Evolutionary conservation across 208 protist species (phyloP).

Genomic region (Trypanosoma scelopori): DNA sequence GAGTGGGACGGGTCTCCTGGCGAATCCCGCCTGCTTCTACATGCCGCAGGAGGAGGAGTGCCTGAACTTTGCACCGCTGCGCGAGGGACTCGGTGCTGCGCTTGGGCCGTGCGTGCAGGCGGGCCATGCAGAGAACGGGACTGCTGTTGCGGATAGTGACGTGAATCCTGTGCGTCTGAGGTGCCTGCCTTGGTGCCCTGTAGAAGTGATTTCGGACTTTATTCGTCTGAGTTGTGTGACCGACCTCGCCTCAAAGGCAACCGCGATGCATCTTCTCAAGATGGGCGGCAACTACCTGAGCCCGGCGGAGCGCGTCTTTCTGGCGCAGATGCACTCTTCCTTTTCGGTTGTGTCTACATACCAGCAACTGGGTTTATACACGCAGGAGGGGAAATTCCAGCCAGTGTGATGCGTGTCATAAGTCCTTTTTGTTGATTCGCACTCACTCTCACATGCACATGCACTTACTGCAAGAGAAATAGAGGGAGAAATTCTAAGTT

Average conservation of each 20-base stretch:
- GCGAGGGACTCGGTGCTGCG: neutral
- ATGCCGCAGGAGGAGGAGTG: constrained; percentile 8
- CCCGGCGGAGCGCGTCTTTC: constrained; percentile 57
- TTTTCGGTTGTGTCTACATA: constrained; percentile 43
- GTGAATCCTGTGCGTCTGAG: constrained; percentile 11
- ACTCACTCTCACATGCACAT: neutral
- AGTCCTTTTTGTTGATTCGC: neutral
- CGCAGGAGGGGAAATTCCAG: constrained; percentile 21
- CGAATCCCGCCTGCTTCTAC: constrained; percentile 83
- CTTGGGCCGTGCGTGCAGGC: neutral
- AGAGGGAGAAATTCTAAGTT: too few species aligned
- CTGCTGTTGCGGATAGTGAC: constrained; percentile 5
- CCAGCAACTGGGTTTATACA: constrained; percentile 52
- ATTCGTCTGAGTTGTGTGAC: constrained; percentile 56
- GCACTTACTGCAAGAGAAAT: neutral
- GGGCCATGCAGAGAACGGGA: neutral
- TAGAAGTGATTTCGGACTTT: constrained; percentile 83
- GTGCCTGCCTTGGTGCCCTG: constrained; percentile 38
- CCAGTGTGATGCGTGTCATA: neutral
- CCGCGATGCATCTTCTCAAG: constrained; percentile 69
- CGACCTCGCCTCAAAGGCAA: constrained; percentile 53
- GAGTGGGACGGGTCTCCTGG: constrained; percentile 75
- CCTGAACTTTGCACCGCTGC: constrained; percentile 17
- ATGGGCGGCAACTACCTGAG: constrained; percentile 75
- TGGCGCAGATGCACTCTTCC: constrained; percentile 66